Base-by-base conservation (phyloP, 345 rosid genomes). In the Gossypium turneri region DNA sequence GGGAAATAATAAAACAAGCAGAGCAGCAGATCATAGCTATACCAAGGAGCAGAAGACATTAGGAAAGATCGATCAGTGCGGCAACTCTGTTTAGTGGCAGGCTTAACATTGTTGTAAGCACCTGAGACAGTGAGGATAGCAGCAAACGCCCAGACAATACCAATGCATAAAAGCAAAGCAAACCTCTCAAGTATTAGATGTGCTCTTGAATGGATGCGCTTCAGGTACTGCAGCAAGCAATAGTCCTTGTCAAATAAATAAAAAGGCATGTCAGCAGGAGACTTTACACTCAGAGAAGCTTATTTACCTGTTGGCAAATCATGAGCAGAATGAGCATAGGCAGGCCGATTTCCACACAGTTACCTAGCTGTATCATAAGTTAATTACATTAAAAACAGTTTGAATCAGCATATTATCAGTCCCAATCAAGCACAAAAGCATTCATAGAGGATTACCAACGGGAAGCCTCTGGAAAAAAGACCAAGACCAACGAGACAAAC, bases 51-150 rank as follows among this genome's bases (percentile, higher is more conserved):
- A 73, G 94, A 85, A 57, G 96, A 84, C 72, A 95, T 73, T 73
- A 93, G 93, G 80, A 12, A 82, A 16, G 97, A 83, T 12, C 86
- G 83, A 86, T 95, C 97, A 22, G 84, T 85, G 63, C 98, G 94
- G 76, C 98, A 95, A 78, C 92, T 95, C 43, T 50, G 81, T 85
- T 93, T 81, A 43, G 99, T 93, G 44, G 63, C 81, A 52, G 29
- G 68, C 24, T 85, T 73, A 41, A 82, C 97, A 72, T 90, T 86
- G 82, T 91, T 95, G 89, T 95, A 95, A 71, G 99, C 94, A 59
- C 99, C 99, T 48, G 98, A 78, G 58, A 79, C 97, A 70, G 98
- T 93, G 51, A 95, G 94, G 81, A 93, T 90, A 27, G 91, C 94
- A 74, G 99, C 97, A 82, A 91, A 93, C 68, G 90, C 93, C 99